A percentile compares a stretch with the other conserved stretches of the same genome.
Evolutionary conservation across 805 yeast genomes (phyloP).

Genomic region (Soucietia sequanensis): DNA sequence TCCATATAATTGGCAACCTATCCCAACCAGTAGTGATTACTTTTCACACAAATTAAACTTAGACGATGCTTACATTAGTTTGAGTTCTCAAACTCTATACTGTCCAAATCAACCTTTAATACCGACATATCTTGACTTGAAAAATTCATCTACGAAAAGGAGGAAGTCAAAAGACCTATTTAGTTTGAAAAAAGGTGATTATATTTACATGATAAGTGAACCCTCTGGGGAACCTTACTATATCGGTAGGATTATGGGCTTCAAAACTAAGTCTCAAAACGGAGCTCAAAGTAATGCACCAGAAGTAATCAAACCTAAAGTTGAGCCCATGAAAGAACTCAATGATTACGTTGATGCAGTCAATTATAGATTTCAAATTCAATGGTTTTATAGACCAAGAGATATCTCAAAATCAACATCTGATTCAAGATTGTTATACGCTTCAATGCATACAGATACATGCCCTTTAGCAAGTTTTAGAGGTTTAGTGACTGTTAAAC

Average conservation of each 20-base stretch:
- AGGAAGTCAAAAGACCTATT: slow-evolving; percentile 22
- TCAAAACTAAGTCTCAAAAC: slow-evolving; percentile 26
- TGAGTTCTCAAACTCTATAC: slow-evolving; percentile 31
- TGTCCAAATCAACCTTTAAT: slow-evolving; percentile 32
- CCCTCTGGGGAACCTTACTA: slow-evolving; percentile 96
- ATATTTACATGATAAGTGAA: slow-evolving; percentile 80
- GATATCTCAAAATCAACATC: slow-evolving; percentile 67
- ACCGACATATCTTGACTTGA: slow-evolving; percentile 1
- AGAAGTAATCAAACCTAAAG: too few species aligned
- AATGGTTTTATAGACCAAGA: slow-evolving; percentile 89
- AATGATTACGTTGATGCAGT: neutral
- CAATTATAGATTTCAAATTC: slow-evolving; percentile 59
- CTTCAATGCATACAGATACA: slow-evolving; percentile 81
- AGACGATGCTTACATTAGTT: slow-evolving; percentile 40
- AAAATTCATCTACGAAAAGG: neutral
- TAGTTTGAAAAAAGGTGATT: slow-evolving; percentile 54
- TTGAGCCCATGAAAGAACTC: too few species aligned
- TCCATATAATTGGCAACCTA: slow-evolving; percentile 55
- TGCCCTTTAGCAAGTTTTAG: slow-evolving; percentile 76
- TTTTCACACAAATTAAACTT: slow-evolving; percentile 46
- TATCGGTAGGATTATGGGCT: slow-evolving; percentile 80
- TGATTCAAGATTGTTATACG: slow-evolving; percentile 76
- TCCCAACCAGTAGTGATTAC: slow-evolving; percentile 28
- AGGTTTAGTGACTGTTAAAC: slow-evolving; percentile 72
- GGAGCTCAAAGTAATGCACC: neutral